These are phyloP conservation scores for Aeschynomene evenia DNA, from an alignment of 306 rosid genomes.

Conservation along the genomic window DNA sequence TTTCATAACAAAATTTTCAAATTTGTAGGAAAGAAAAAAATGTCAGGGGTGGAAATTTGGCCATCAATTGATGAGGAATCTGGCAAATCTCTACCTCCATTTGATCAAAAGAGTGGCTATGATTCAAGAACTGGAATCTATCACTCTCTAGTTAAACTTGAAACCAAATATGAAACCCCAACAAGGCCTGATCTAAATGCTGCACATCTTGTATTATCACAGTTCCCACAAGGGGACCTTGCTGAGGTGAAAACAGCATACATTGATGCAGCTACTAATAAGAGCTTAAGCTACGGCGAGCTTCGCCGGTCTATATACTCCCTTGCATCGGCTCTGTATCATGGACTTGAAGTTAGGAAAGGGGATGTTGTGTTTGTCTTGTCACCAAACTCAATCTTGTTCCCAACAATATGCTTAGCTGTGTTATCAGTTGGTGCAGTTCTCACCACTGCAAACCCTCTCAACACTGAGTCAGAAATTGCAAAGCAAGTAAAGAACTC, in stretches of 20 bases:
- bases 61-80: constrained; percentile 34
- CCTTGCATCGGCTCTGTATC: constrained; percentile 65
- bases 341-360: constrained; percentile 64
- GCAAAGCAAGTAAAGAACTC: constrained; percentile 72
- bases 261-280: constrained; percentile 51
- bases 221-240: constrained; percentile 51
- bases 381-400: constrained; percentile 67
- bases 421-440: constrained; percentile 76
- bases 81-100: neutral
- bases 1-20: neutral
- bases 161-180: constrained; percentile 43
- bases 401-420: constrained; percentile 67
- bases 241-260: constrained; percentile 64
- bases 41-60: constrained; percentile 52
- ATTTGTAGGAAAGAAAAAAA: constrained; percentile 27
- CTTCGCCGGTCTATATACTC: constrained; percentile 53
- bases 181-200: constrained; percentile 47
- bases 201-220: constrained; percentile 67
- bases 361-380: constrained; percentile 73
- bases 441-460: constrained; percentile 73
- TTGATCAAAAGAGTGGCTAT: constrained; percentile 44
- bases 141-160: constrained; percentile 47
- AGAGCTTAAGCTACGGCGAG: constrained; percentile 55
- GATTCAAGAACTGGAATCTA: constrained; percentile 59
- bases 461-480: constrained; percentile 66